These are phyloP conservation scores for Centrapalus pauciflorus DNA, from an alignment of 129 eudicot genomes.

Conservation along the genomic window DNA sequence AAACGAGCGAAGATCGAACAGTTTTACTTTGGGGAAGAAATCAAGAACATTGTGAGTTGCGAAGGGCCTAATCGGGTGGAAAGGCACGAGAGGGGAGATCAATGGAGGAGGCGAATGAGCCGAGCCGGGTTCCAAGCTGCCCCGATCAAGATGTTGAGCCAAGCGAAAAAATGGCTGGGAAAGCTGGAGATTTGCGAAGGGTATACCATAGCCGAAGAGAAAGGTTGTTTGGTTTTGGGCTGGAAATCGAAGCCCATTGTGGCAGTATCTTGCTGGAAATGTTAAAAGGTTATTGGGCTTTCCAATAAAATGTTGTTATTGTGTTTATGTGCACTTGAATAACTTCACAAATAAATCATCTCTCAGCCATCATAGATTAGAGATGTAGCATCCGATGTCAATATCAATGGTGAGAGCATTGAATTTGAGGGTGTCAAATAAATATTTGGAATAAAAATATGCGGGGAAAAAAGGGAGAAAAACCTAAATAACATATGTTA, in stretches of 20 bases:
- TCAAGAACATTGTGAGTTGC: conserved; percentile 78
- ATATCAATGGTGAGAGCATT: conserved; percentile 7
- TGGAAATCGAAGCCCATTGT: conserved; percentile 79
- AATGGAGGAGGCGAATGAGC: conserved; percentile 88
- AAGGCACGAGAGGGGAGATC: conserved; percentile 79
- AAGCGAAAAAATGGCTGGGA: conserved; percentile 59
- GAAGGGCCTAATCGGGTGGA: conserved; percentile 83
- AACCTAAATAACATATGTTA: too few species aligned
- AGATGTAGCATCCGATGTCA: conserved; percentile 28
- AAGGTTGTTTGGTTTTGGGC: conserved; percentile 70
- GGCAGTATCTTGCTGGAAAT: conserved; percentile 93
- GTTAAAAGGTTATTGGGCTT: conserved; percentile 23
- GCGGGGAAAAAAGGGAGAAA: too few species aligned
- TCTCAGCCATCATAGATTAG: conserved; percentile 3
- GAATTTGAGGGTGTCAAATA: conserved; percentile 19
- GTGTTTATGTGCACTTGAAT: conserved; percentile 8
- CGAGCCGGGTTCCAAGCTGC: conserved; percentile 70
- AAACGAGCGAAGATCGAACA: conserved; percentile 66
- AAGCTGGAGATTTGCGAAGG: conserved; percentile 50
- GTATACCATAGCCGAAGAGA: conserved; percentile 64
- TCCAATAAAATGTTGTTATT: conserved; percentile 5
- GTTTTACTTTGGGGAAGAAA: conserved; percentile 68
- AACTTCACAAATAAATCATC: conserved; percentile 27
- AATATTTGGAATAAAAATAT: neutral
- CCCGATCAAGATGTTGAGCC: conserved; percentile 38